A percentile compares a stretch with the other conserved stretches of the same genome.
Conservation (phyloP, 2,329 filamentous ascomycete species). For the Dactylonectria estremocensis region DNA sequence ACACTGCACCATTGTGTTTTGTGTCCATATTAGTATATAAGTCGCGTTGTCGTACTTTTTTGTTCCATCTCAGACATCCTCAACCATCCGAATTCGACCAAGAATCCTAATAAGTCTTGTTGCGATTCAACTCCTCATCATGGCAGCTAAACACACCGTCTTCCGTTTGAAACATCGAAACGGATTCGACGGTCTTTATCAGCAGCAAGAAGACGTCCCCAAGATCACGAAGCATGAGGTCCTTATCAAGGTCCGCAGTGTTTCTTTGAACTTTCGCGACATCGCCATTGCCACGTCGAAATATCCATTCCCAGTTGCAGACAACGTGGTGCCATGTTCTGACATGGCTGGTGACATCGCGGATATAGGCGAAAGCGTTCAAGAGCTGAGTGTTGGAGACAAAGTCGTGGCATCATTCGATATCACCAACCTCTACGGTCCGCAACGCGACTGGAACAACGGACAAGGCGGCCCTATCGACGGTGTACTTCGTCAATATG, state of each 20-base stretch:
- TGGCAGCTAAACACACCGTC: no score
- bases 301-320: conserved; percentile 52
- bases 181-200: conserved; percentile 42
- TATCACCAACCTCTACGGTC: conserved; percentile 45
- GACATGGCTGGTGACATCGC: conserved; percentile 56
- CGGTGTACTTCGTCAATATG: conserved; percentile 60
- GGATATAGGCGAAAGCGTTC: conserved; percentile 46
- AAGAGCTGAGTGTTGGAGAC: conserved; percentile 50
- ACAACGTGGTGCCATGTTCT: conserved; percentile 54
- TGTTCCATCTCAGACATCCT: no score
- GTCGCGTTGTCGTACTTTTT: no score
- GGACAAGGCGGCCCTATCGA: conserved; percentile 51
- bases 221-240: conserved; percentile 45
- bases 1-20: no score
- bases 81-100: no score
- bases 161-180: conserved; percentile 21
- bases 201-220: conserved; percentile 46
- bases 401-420: conserved; percentile 50
- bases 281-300: conserved; percentile 46
- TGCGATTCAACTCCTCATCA: no score
- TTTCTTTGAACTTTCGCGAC: conserved; percentile 55
- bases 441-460: conserved; percentile 35
- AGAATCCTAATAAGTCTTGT: no score
- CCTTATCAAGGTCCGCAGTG: conserved; percentile 50
- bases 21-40: no score